Evolutionary conservation across 257 asterid genomes (phyloP).

Genomic region (Fraxinus cuspidata): DNA sequence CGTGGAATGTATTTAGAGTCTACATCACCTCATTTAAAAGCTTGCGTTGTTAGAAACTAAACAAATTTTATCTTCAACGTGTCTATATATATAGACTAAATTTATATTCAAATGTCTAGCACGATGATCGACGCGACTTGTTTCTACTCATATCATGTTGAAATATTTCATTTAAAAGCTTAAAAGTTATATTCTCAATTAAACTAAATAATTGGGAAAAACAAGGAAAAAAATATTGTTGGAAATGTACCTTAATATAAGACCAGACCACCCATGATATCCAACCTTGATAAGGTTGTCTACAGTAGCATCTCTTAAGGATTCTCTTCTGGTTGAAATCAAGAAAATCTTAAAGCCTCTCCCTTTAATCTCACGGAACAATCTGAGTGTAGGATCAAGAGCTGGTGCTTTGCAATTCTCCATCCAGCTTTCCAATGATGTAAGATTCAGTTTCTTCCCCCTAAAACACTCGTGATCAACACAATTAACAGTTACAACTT

Average conservation of each 20-base stretch:
- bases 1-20: not conserved
- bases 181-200: no score
- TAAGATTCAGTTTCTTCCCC: slow-evolving; percentile 42
- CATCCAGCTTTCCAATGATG: slow-evolving; percentile 51
- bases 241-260: slow-evolving; percentile 38
- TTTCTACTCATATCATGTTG: not conserved
- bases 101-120: no score
- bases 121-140: not conserved
- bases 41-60: not conserved
- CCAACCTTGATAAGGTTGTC: slow-evolving; percentile 50
- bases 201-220: not conserved
- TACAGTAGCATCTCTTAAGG: slow-evolving; percentile 51
- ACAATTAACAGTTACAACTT: not conserved
- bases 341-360: slow-evolving; percentile 47
- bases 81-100: not conserved
- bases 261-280: slow-evolving; percentile 51
- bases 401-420: slow-evolving; percentile 42
- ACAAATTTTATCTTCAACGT: no score
- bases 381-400: slow-evolving; percentile 29
- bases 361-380: slow-evolving; percentile 36
- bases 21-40: no score
- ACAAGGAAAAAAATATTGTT: not conserved
- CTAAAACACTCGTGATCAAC: slow-evolving; percentile 19
- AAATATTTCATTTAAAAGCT: not conserved
- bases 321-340: slow-evolving; percentile 49